These are phyloP conservation scores for Porodaedalea pini DNA, from an alignment of 1,284 basidiomycete genomes.

Conservation along the genomic window DNA sequence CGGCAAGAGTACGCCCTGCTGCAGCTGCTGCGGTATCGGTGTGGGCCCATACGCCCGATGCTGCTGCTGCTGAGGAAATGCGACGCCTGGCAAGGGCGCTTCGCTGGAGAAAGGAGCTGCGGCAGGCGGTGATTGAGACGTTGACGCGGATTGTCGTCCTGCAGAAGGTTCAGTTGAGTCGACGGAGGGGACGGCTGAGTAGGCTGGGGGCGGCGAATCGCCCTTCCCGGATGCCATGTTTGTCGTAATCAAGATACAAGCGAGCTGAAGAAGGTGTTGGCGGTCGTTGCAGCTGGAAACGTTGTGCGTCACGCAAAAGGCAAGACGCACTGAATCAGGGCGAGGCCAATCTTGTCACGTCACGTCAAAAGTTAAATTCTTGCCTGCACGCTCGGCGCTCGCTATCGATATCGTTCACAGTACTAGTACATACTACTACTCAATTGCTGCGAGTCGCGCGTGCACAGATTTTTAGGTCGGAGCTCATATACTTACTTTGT, in stretches of 20 bases:
- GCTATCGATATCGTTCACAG: too few species aligned
- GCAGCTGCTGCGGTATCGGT: slow-evolving; percentile 16
- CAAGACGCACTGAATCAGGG: background rate
- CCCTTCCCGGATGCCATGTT: slow-evolving; percentile 3
- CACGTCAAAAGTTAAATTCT: background rate
- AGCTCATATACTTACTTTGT: too few species aligned
- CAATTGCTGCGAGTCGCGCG: too few species aligned
- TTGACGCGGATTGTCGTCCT: background rate
- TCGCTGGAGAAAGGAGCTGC: background rate
- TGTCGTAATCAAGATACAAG: background rate
- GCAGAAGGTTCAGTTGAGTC: slow-evolving; percentile 7
- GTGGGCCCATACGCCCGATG: slow-evolving; percentile 20
- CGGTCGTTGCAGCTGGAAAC: background rate
- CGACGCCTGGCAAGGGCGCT: background rate
- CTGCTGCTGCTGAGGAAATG: slow-evolving; percentile 1
- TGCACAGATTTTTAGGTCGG: too few species aligned
- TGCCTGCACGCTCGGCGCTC: background rate
- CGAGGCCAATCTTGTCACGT: background rate
- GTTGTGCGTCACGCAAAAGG: background rate
- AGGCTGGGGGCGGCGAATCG: slow-evolving; percentile 18
- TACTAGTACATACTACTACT: too few species aligned
- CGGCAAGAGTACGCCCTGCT: slow-evolving; percentile 29
- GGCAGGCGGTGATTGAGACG: background rate
- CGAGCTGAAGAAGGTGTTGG: background rate
- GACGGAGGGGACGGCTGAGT: slow-evolving; percentile 17